Conservation (phyloP, 2,329 filamentous ascomycete species). For the Aspergillus piperis region DNA sequence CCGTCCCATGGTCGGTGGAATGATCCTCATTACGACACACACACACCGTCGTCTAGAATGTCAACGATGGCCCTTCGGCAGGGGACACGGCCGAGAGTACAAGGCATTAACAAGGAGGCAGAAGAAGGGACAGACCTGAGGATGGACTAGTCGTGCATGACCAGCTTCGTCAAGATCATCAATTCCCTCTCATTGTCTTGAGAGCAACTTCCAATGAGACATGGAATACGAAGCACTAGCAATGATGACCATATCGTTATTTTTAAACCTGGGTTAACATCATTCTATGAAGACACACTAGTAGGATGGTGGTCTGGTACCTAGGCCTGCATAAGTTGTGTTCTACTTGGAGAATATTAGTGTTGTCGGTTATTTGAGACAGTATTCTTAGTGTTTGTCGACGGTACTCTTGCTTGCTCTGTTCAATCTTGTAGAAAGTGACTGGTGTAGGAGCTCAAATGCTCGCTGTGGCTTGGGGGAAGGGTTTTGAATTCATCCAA, state of each 20-base stretch:
- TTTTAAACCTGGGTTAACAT: neutral
- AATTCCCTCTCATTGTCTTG: neutral
- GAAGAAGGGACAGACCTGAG: no score
- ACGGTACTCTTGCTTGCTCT: neutral
- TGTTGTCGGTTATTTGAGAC: neutral
- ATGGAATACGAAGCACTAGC: neutral
- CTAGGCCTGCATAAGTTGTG: neutral
- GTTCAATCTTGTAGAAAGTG: neutral
- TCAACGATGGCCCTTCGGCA: neutral
- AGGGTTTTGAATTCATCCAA: neutral
- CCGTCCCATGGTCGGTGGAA: no score
- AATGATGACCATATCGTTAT: neutral
- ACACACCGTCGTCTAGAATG: neutral
- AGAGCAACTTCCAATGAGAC: neutral
- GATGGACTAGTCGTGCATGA: neutral
- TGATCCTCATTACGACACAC: no score
- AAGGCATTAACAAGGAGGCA: neutral
- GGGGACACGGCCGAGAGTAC: neutral
- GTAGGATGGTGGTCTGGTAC: neutral
- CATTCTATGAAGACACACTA: neutral
- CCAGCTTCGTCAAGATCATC: neutral
- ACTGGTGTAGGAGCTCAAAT: neutral
- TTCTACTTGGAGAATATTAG: neutral
- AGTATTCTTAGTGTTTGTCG: neutral
- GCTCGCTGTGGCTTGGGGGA: neutral